Evolutionary conservation across 2,329 filamentous ascomycete species (phyloP).

Genomic region (Dothiorella sarmentorum): DNA sequence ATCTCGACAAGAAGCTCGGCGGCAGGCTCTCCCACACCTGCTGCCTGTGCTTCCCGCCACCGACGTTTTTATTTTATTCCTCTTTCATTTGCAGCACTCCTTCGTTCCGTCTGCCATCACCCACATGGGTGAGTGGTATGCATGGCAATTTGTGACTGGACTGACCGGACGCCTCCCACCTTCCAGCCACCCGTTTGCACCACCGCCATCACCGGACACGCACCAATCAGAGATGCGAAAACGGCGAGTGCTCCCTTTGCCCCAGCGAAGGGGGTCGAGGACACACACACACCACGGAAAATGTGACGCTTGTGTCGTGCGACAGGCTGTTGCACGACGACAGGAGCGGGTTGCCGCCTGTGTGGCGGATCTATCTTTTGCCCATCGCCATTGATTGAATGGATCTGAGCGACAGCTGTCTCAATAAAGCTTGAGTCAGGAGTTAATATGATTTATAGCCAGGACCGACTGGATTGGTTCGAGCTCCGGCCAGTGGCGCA

Average conservation of each 20-base stretch:
- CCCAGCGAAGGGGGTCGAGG: background rate
- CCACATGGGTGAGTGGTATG: background rate
- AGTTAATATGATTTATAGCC: background rate
- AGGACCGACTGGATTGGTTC: background rate
- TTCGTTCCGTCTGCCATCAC: background rate
- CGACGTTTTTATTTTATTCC: background rate
- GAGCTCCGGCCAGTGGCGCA: background rate
- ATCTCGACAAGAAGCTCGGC: background rate
- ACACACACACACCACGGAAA: background rate
- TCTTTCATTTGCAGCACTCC: background rate
- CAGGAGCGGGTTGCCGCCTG: slow-evolving; percentile 10
- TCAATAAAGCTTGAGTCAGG: background rate
- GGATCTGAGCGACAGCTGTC: background rate
- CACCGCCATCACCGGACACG: background rate
- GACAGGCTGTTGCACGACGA: slow-evolving; percentile 2
- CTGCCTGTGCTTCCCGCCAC: slow-evolving; percentile 5
- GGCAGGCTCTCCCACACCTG: background rate
- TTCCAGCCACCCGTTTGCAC: background rate
- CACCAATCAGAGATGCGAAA: background rate
- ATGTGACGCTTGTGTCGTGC: slow-evolving; percentile 4
- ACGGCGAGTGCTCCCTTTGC: too few relatives aligned
- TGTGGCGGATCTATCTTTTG: background rate
- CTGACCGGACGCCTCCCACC: background rate
- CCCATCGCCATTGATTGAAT: background rate
- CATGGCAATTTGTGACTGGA: background rate